These are phyloP conservation scores for Penicillium egyptiacum DNA, from an alignment of 495 filamentous ascomycete genomes.

Conservation along the genomic window DNA sequence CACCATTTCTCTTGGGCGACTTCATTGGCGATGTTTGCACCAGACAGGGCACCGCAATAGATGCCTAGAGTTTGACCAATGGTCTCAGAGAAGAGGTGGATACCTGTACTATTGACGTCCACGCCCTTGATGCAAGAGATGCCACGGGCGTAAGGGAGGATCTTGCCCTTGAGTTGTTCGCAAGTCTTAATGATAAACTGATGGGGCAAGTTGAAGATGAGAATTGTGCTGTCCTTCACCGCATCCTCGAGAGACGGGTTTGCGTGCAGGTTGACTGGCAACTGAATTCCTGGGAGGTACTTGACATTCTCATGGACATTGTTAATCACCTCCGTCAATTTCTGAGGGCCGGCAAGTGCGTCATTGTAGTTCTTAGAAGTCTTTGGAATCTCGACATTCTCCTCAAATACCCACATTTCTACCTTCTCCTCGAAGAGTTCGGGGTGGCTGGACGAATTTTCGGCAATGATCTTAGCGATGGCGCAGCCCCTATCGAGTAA, in stretches of 20 bases:
- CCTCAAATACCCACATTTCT: conserved; percentile 97
- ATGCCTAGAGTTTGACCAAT: conserved; percentile 88
- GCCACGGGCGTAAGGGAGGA: conserved; percentile 86
- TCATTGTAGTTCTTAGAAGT: conserved; percentile 60
- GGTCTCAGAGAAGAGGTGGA: conserved; percentile 89
- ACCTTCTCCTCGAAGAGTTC: conserved; percentile 84
- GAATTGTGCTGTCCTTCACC: conserved; percentile 76
- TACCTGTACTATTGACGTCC: conserved; percentile 76
- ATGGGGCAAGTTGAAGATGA: conserved; percentile 97
- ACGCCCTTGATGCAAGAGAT: conserved; percentile 99
- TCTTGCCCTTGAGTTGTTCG: conserved; percentile 79
- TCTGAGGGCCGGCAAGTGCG: conserved; percentile 63
- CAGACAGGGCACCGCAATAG: conserved; percentile 94
- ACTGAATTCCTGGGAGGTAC: conserved; percentile 80
- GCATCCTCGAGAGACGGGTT: conserved; percentile 83
- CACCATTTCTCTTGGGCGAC: conserved; percentile 94
- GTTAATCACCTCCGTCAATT: conserved; percentile 91
- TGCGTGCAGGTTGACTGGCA: conserved; percentile 86
- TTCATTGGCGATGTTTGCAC: conserved; percentile 95
- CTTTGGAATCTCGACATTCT: conserved; percentile 73
- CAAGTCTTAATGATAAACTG: conserved; percentile 93
- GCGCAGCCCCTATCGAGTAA: conserved; percentile 72
- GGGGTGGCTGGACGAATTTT: conserved; percentile 76
- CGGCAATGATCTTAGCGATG: conserved; percentile 94
- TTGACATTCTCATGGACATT: conserved; percentile 93